Conservation (phyloP, 2,329 filamentous ascomycete species). For the Aureobasidium sp. region DNA sequence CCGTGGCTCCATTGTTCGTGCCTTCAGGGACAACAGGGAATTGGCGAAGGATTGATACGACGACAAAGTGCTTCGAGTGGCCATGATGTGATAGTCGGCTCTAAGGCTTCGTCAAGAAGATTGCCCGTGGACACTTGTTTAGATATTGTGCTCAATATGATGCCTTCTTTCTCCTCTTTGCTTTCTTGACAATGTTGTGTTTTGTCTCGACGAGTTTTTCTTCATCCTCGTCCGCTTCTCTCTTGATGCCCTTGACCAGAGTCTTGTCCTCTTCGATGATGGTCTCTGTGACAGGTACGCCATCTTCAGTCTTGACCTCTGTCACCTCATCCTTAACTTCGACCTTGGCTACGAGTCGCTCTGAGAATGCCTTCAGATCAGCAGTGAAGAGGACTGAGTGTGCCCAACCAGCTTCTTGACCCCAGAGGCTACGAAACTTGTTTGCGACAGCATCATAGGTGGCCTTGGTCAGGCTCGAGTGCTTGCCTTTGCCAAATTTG, state of each 20-base stretch:
- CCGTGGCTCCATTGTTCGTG: neutral
- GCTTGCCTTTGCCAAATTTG: constrained; percentile 73
- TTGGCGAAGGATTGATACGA: neutral
- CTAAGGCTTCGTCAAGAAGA: neutral
- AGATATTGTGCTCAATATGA: constrained; percentile 12
- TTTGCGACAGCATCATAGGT: constrained; percentile 88
- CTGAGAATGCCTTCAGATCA: constrained; percentile 77
- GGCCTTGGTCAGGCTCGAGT: constrained; percentile 77
- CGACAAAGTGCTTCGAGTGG: neutral
- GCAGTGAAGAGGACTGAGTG: constrained; percentile 96
- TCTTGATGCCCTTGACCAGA: constrained; percentile 32
- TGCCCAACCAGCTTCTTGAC: constrained; percentile 90
- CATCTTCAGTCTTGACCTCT: constrained; percentile 27
- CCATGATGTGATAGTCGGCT: neutral
- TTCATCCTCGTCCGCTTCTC: constrained; percentile 32
- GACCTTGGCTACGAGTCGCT: constrained; percentile 44
- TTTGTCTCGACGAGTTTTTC: constrained; percentile 31
- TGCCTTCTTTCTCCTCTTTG: constrained; percentile 27
- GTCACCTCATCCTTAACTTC: constrained; percentile 39
- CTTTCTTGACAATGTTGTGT: constrained; percentile 26
- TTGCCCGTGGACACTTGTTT: neutral
- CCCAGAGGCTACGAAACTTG: constrained; percentile 85
- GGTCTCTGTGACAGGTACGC: constrained; percentile 19
- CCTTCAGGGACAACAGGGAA: neutral
- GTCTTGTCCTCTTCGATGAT: constrained; percentile 25